Base-by-base conservation (phyloP, 805 yeast species). In the Schwanniomyces yamadae region DNA sequence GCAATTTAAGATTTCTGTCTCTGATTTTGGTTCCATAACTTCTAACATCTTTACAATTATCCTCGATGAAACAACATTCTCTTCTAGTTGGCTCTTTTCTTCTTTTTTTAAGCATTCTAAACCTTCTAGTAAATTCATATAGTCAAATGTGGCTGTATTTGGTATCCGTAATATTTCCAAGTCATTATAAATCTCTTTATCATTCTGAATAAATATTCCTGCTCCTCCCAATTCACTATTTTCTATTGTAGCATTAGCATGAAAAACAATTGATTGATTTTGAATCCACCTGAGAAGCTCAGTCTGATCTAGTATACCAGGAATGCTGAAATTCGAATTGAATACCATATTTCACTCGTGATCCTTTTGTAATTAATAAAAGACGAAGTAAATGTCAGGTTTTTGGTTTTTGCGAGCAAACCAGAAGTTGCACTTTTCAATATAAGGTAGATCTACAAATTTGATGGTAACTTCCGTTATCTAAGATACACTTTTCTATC, bases 221-320 rank as follows among this genome's bases (percentile, higher is more conserved):
- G 44, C 42, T 9, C 69, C 69, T n/a, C 68, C 67, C 10, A 59
- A 39, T 1, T 35, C 14, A 33, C 63, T 55, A 12, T 33, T 10
- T 14, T 41, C 49, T 27, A 61, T 43, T 4, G 47, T 15, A 5
- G 56, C 23, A 6, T 40, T 24, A 1, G 34, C 39, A 34, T 55
- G 54, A 4, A 42, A 37, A 6, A 23, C 35, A 13, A 58, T 44
- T 4, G 33, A 40, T n/a, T 37, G 31, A 1, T 39, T 34, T 6
- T 34, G 33, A 11, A 52, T 16, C 46, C 49, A 46, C 12, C 40
- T 28, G 2, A 30, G 26, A 12, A 48, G 37, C 22, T 23, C 16
- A 3, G 18, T 22, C 27, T 14, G 11, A 16, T 16, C 26, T 6
- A 11, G 2, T 12, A 16, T 31, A 8, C 34, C 31, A 5, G 31